A percentile compares a stretch with the other conserved stretches of the same genome.
phyloP scores from a whole-genome alignment of 169 alveolate species.

The Plasmodium falciparum region DNA sequence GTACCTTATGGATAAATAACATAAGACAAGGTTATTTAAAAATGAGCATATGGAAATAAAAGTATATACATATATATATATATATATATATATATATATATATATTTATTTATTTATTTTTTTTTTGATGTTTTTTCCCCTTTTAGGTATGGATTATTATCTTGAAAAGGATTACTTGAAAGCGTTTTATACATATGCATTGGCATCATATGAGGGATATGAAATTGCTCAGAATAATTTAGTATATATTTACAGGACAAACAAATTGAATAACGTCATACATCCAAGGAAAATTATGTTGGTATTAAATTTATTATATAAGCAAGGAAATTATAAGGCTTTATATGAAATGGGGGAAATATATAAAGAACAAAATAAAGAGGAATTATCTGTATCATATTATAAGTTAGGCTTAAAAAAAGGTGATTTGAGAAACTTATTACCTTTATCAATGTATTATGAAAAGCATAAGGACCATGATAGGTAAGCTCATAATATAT shows the following conservation, averaged over 20 bases:
- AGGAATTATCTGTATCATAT: too few species aligned
- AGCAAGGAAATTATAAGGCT: too few species aligned
- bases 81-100: neutral
- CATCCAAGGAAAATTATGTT: constrained; percentile 51
- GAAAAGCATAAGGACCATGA: too few species aligned
- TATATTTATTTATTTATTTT: neutral
- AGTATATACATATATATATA: neutral
- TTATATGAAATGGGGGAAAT: too few species aligned
- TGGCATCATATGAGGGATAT: constrained; percentile 83
- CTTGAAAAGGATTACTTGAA: constrained; percentile 72
- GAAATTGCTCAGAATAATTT: constrained; percentile 81
- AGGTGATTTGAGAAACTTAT: too few species aligned
- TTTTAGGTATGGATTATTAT: constrained; percentile 59
- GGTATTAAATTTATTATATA: too few species aligned
- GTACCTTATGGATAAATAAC: constrained; percentile 58
- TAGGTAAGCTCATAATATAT: too few species aligned
- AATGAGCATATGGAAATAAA: neutral
- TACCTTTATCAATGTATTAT: too few species aligned
- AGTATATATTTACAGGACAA: constrained; percentile 53
- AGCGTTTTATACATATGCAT: constrained; percentile 75
- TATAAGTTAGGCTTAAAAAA: too few species aligned
- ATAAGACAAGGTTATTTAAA: constrained; percentile 51
- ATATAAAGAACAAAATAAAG: too few species aligned
- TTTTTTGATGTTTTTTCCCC: neutral
- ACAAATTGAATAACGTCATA: constrained; percentile 19